Evolutionary conservation across 495 filamentous ascomycete species (phyloP), one percentile per base, ranked within the genome.

Genomic region (Neurospora sp.): DNA sequence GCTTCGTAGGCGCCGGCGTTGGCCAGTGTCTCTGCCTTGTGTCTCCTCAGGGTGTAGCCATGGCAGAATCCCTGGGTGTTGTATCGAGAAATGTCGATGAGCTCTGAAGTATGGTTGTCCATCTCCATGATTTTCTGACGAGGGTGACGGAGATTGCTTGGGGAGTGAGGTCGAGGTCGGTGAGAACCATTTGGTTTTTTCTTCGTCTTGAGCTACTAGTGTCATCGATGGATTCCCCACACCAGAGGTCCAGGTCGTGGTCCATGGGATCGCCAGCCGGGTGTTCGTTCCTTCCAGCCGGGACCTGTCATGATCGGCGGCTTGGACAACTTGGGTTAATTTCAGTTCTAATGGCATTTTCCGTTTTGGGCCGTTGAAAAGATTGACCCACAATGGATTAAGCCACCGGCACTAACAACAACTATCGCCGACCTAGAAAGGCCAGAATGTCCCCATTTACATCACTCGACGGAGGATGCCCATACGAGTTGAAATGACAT

Each of bases 1-100:
- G 72, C 74, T 20, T 69, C 69, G 44, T 73, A 42, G 38, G 38
- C 39, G 41, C 69, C 74, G 37, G 69, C 59, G 61, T 75, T 66
- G 35, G 41, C 69, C 0, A 73, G 69, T 3, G 68, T 66, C 4
- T 61, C 16, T 44, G 44, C 40, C 38, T 59, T 69, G 72, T 69
- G 41, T 0, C 71, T 5, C 14, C 72, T 72, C 10, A 75, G 5
- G 22, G 72, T 69, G 22, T 71, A 37, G 59, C 37, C 39, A 44
- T 4, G n/a, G 40, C 22, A 39, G 7, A 75, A 70, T 27, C 44
- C 59, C 35, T 69, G 7, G 39, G 46, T 18, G 48, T 39, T 20
- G 71, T 75, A 69, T 3, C 27, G 5, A 18, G 69, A 73, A 14
- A 71, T 53, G 68, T 41, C 48, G 40, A 42, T 10, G 40, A 75